phyloP scores from a whole-genome alignment of 768 basidiomycete species.

The Leccinum variicolor region DNA sequence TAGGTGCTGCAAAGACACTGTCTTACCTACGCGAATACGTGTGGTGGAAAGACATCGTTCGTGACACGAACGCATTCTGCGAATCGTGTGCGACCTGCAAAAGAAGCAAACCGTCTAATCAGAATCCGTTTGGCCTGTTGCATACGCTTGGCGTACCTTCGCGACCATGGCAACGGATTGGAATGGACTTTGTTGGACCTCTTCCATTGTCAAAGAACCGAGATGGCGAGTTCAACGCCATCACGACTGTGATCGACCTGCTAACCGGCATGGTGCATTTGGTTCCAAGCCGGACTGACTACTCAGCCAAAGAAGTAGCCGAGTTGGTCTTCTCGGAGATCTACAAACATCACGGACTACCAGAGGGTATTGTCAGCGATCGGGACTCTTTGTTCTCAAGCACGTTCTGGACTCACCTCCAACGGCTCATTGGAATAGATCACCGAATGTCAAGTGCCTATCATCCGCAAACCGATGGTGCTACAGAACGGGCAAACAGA shows the following conservation, averaged over 20 bases:
- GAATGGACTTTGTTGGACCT: conserved; percentile 39
- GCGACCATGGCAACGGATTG: conserved; percentile 35
- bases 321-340: conserved; percentile 34
- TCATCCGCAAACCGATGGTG: conserved; percentile 34
- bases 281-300: conserved; percentile 18
- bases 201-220: conserved; percentile 24
- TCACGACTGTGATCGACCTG: conserved; percentile 21
- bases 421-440: not conserved
- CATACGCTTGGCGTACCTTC: conserved; percentile 24
- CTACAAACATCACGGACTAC: conserved; percentile 27
- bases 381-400: conserved; percentile 24
- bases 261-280: conserved; percentile 24
- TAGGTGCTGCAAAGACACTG: conserved; percentile 34
- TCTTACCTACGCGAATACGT: conserved; percentile 6
- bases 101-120: conserved; percentile 9
- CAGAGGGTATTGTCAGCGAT: conserved; percentile 19
- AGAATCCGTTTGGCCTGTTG: conserved; percentile 26
- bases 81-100: no score
- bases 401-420: conserved; percentile 22
- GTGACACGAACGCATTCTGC: conserved; percentile 21
- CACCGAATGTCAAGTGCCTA: conserved; percentile 24
- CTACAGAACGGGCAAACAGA: conserved; percentile 16
- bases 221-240: conserved; percentile 21
- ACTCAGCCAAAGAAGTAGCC: conserved; percentile 33
- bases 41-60: conserved; percentile 36